Conservation (phyloP, 768 basidiomycete genomes). For the Hygrocybe coccinea region DNA sequence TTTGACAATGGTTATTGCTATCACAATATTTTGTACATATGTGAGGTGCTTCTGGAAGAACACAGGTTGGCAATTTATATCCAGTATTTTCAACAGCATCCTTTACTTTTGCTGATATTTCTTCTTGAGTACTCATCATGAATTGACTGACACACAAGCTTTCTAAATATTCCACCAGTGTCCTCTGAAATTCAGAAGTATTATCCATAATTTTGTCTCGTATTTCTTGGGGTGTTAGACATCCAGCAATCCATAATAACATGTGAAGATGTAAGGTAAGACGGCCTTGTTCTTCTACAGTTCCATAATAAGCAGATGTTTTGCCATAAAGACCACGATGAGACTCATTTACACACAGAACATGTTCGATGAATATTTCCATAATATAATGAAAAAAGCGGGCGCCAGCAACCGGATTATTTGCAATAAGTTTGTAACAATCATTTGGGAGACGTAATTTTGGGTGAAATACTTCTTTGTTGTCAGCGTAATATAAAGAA, state of each 20-base stretch:
- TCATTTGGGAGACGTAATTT: slow-evolving; percentile 6
- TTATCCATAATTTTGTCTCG: slow-evolving; percentile 21
- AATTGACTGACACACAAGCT: slow-evolving; percentile 26
- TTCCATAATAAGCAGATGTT: slow-evolving; percentile 28
- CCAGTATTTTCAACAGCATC: background rate
- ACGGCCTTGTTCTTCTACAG: slow-evolving; percentile 34
- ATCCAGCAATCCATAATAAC: slow-evolving; percentile 31
- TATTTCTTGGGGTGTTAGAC: slow-evolving; percentile 31
- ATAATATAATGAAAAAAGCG: slow-evolving; percentile 26
- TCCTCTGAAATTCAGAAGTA: slow-evolving; percentile 17
- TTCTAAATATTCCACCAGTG: slow-evolving; percentile 24
- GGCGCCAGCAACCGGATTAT: slow-evolving; percentile 28
- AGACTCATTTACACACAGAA: slow-evolving; percentile 18
- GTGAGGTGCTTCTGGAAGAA: slow-evolving; percentile 20
- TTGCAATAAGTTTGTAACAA: slow-evolving; percentile 19
- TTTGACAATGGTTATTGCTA: slow-evolving; percentile 4
- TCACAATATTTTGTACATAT: slow-evolving; percentile 9
- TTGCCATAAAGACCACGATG: slow-evolving; percentile 27
- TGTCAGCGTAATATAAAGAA: slow-evolving; percentile 28
- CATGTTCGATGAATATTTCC: slow-evolving; percentile 21
- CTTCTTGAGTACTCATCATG: slow-evolving; percentile 20
- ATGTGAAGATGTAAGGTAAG: slow-evolving; percentile 37
- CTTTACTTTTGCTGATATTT: slow-evolving; percentile 15
- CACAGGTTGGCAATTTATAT: slow-evolving; percentile 22
- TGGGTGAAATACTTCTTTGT: slow-evolving; percentile 14